Conservation (phyloP, 192 early-diverging fungal genomes). For the Linnemannia elongata region DNA sequence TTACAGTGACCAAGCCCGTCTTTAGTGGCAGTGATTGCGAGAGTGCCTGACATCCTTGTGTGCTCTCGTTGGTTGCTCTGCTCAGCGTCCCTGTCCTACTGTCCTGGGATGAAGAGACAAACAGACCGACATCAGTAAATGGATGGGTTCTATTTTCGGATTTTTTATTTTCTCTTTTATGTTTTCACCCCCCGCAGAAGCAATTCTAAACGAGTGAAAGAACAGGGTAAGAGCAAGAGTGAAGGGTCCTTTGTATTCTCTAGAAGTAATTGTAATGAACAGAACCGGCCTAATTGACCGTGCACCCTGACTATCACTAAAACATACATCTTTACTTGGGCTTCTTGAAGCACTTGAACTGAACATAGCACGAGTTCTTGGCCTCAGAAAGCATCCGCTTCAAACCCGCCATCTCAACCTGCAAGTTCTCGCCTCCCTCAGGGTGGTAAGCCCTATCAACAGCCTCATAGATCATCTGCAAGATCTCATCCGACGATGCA, state of each 20-base stretch:
- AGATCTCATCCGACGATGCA: slow-evolving; percentile 70
- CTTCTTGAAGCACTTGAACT: slow-evolving; percentile 72
- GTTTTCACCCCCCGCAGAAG: not conserved
- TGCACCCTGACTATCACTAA: not conserved
- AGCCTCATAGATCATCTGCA: slow-evolving; percentile 82
- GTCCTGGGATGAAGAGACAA: not conserved
- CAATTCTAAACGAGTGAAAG: not conserved
- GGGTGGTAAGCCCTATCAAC: slow-evolving; percentile 77
- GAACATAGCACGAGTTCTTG: slow-evolving; percentile 64
- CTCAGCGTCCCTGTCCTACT: not conserved
- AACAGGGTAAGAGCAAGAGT: no score
- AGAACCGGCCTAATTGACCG: not conserved
- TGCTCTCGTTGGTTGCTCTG: no score
- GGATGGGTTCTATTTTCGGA: not conserved
- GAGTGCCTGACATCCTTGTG: no score
- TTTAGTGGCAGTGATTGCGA: no score
- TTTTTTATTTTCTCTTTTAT: not conserved
- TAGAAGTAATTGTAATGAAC: no score
- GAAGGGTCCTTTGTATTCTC: no score
- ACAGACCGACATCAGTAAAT: not conserved
- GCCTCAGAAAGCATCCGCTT: slow-evolving; percentile 67
- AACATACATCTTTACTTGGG: slow-evolving; percentile 24
- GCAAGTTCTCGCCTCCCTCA: slow-evolving; percentile 62
- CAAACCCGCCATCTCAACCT: slow-evolving; percentile 66
- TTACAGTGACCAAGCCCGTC: not conserved